Conservation (phyloP, 768 basidiomycete species). For the Suillus paluster region DNA sequence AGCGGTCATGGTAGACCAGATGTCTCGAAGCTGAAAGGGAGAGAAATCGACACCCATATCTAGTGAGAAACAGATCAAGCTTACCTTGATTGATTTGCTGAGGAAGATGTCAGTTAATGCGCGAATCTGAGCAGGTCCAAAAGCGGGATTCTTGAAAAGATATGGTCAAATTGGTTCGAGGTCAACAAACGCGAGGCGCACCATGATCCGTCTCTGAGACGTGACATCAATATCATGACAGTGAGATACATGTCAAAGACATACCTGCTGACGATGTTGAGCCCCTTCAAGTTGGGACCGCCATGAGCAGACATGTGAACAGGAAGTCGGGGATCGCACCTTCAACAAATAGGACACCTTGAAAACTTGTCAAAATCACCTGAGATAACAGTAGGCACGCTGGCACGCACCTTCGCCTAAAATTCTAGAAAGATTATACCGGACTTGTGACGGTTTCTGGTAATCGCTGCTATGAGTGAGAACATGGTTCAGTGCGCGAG, state of each 20-base stretch:
- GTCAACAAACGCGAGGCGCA: not conserved
- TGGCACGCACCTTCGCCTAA: slow-evolving; percentile 42
- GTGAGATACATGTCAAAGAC: not conserved
- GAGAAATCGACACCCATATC: not conserved
- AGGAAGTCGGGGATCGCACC: slow-evolving; percentile 16
- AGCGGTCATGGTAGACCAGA: slow-evolving; percentile 43
- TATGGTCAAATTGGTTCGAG: not conserved
- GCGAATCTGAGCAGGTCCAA: slow-evolving; percentile 61
- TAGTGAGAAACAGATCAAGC: slow-evolving; percentile 8
- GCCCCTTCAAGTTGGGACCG: slow-evolving; percentile 28
- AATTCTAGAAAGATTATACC: slow-evolving; percentile 43
- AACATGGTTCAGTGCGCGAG: slow-evolving; percentile 66
- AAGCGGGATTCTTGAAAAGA: slow-evolving; percentile 60
- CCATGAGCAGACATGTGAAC: not conserved
- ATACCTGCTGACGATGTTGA: slow-evolving; percentile 45
- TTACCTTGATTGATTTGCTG: slow-evolving; percentile 56
- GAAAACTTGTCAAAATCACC: not conserved
- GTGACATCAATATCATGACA: not conserved
- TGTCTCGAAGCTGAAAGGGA: slow-evolving; percentile 49
- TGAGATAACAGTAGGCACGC: not conserved
- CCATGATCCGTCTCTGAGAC: slow-evolving; percentile 35
- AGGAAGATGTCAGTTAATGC: slow-evolving; percentile 61
- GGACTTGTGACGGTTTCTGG: slow-evolving; percentile 52
- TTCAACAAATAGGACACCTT: slow-evolving; percentile 56
- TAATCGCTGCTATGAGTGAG: slow-evolving; percentile 59